Base-by-base conservation (phyloP, 2,329 filamentous ascomycete species). In the Fusarium drepaniforme region DNA sequence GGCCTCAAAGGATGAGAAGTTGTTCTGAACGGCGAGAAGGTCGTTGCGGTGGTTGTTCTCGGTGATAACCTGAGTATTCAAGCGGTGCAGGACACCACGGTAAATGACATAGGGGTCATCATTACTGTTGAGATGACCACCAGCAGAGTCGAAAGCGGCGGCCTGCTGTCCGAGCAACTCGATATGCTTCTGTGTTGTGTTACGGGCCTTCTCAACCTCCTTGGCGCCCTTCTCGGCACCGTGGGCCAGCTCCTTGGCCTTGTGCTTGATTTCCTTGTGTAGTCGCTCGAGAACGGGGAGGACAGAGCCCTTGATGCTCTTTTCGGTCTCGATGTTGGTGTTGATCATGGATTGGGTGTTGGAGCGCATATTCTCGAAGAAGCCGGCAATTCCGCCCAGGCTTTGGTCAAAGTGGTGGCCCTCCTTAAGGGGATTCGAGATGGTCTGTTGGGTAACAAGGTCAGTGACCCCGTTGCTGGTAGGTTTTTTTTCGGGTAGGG, bases 21-120 rank as follows among this genome's bases (percentile, higher is more conserved):
- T 94, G 85, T 93, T 92, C 85, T 99, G 97, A n/a, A 98, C 93
- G 12, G 93, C 90, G 72, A 99, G 89, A 67, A 98, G 89, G 81
- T 99, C 97, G 81, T 97, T 94, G 75, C 93, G 91, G 85, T 97
- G 96, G 87, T 96, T 97, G 88, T 99, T 99, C 87, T 99, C 97
- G 81, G 98, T 95, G 57, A 94, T 87, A 40, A 98, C 90, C 86
- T 99, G 97, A 86, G 94, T 96, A 88, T 94, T 92, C 66, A 99
- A 88, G 51, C 95, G 92, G 85, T 98, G 90, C 75, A 94, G 85
- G 68, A 98, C 92, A 70, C 94, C 94, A 37, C 96, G 92, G 79
- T 93, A 91, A 56, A 98, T 83, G 67, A 98, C 89, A 81, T 98
- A 99, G 6, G 97, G 97, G 82, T 99, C 97, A 38, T 98, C 91